Percentiles rank a stretch among this genome's conserved stretches.
Evolutionary conservation across 192 early-diverging fungal genomes (phyloP).

Genomic region (Linderina pennispora): DNA sequence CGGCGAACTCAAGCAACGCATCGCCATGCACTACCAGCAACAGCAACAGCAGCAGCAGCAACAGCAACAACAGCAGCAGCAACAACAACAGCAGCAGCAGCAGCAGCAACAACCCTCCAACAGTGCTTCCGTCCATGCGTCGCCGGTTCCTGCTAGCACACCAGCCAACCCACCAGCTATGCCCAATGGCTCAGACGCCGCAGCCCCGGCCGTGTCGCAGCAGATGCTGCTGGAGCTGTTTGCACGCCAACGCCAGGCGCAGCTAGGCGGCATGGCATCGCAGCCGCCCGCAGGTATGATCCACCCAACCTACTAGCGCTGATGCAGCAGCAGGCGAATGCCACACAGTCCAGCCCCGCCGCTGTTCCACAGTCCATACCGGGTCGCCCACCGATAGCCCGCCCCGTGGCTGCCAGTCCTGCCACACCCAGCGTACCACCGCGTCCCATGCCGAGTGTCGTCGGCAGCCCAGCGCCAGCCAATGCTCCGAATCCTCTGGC

Average conservation of each 20-base stretch:
- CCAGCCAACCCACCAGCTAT: too few relatives aligned
- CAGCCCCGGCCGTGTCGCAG: too few relatives aligned
- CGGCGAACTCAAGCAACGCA: slow-evolving; percentile 16
- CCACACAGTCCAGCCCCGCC: not conserved
- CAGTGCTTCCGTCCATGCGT: too few relatives aligned
- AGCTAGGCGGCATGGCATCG: too few relatives aligned
- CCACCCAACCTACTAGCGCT: slow-evolving; percentile 4
- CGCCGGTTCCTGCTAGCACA: too few relatives aligned
- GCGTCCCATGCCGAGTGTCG: slow-evolving; percentile 5
- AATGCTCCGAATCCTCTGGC: slow-evolving; percentile 3
- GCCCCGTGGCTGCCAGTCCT: not conserved
- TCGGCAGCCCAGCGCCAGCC: slow-evolving; percentile 17
- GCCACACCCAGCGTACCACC: not conserved
- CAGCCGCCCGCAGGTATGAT: too few relatives aligned
- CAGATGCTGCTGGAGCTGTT: too few relatives aligned
- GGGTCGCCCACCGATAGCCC: not conserved
- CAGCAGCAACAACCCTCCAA: too few relatives aligned
- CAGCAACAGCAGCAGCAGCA: slow-evolving; percentile 11
- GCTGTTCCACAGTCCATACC: not conserved
- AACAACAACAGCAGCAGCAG: not conserved
- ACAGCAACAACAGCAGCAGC: slow-evolving; percentile 7
- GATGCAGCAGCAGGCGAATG: not conserved
- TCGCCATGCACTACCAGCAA: not conserved
- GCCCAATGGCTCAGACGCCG: too few relatives aligned
- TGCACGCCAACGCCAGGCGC: too few relatives aligned